These are phyloP conservation scores for Stagonosporopsis chrysanthemi DNA, from an alignment of 2,329 filamentous ascomycete species.

Conservation along the genomic window DNA sequence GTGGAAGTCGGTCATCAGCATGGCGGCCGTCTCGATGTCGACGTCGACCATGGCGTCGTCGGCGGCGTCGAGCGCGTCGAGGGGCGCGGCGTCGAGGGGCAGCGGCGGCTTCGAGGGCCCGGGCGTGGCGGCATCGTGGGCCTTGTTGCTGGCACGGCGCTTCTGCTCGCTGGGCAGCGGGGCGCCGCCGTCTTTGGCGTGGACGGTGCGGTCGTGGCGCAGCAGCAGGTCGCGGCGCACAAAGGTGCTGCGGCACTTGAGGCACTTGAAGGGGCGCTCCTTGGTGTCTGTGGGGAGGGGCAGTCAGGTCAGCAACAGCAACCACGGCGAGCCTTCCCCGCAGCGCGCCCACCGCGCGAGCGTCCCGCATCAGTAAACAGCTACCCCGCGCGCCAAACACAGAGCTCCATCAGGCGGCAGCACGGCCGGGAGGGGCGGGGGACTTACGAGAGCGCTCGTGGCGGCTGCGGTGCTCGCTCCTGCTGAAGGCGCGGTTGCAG, in stretches of 20 bases:
- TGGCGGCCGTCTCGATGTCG: conserved; percentile 95
- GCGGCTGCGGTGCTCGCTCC: conserved; percentile 94
- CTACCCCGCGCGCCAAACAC: conserved; percentile 35
- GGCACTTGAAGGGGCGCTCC: conserved; percentile 97
- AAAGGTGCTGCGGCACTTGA: conserved; percentile 98
- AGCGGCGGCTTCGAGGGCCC: conserved; percentile 75
- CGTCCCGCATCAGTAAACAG: conserved; percentile 46
- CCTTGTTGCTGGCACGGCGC: conserved; percentile 76
- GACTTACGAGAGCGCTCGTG: conserved; percentile 98
- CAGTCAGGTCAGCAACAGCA: conserved; percentile 46
- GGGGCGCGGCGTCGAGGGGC: conserved; percentile 82
- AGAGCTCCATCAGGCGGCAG: conserved; percentile 30
- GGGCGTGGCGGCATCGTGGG: conserved; percentile 61
- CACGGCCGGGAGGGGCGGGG: conserved; percentile 7
- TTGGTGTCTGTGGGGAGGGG: conserved; percentile 82
- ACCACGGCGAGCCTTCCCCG: conserved; percentile 35
- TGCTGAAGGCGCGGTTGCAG: conserved; percentile 95
- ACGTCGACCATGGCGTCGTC: conserved; percentile 93
- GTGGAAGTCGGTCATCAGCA: conserved; percentile 98
- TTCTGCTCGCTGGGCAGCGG: conserved; percentile 95
- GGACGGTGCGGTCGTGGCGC: conserved; percentile 96
- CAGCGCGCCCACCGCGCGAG: conserved; percentile 44
- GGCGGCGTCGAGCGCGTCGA: conserved; percentile 92
- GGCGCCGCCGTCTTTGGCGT: conserved; percentile 95
- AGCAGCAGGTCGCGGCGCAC: conserved; percentile 95